Evolutionary conservation across 2,329 filamentous ascomycete species (phyloP), one percentile per base, ranked within the genome.

Genomic region (Saccharata proteae): DNA sequence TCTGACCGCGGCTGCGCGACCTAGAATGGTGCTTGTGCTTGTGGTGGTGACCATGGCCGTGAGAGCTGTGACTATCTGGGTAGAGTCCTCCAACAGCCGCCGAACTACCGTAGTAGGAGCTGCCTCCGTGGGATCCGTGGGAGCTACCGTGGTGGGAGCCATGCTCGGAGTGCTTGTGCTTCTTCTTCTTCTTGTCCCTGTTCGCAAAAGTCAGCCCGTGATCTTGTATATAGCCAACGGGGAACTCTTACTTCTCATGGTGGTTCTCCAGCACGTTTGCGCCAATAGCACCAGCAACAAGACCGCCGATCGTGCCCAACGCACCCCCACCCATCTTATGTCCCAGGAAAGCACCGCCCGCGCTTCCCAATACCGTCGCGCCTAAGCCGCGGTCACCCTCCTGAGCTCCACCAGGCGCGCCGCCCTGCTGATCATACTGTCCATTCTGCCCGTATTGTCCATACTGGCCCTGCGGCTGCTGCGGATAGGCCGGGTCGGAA

Each of bases 381-480:
- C 67, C 68, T 12, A 74, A 58, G 19, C 70, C 70, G 28, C 68
- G 65, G n/a, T 74, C 69, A 40, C 65, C 69, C 23, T 54, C 57
- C 21, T 42, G 48, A 26, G 49, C 43, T 14, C 47, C 50, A 19
- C 44, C 44, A 4, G 44, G 46, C 16, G 33, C 49, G 11, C 20
- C 21, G 10, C 21, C 21, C 14, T 20, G 13, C 29, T 54, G 55
- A 35, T 49, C 49, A 18, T 48, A 51, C 15, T 43, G 46, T 28
- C 21, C 9, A 23, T 15, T 13, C 17, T 27, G 41, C 8, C 40
- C 42, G 12, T 37, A 40, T 15, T 46, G 42, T 16, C 40, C 38
- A 21, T 36, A 27, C 23, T 16, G 17, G 16, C 16, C 27, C 9
- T 15, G 10, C 13, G 49, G 44, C n/a, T 40, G 37, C 3, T 47